Evolutionary conservation across 768 basidiomycete genomes (phyloP).

Genomic region (Pleurotus tuber-regium): DNA sequence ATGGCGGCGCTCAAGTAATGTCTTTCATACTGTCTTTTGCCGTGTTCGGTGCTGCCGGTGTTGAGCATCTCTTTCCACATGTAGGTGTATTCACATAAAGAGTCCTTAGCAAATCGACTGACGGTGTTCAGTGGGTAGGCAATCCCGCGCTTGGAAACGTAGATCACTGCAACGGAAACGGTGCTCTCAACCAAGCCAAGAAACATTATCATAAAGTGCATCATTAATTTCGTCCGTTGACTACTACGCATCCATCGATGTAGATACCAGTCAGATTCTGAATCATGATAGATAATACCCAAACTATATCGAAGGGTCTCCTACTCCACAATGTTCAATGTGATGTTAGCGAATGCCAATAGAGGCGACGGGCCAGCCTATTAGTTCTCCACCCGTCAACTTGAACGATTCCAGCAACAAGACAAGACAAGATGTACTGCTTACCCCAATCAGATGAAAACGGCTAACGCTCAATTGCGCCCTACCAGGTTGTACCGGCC

Average conservation of each 20-base stretch:
- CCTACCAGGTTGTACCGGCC: neutral
- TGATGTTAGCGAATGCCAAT: neutral
- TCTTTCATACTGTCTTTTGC: slow-evolving; percentile 63
- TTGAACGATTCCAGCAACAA: neutral
- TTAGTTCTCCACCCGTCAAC: too few species aligned
- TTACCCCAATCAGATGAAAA: neutral
- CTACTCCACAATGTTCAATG: too few species aligned
- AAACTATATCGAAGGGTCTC: too few species aligned
- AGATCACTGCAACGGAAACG: slow-evolving; percentile 61
- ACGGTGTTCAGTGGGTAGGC: slow-evolving; percentile 44
- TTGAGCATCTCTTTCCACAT: slow-evolving; percentile 45
- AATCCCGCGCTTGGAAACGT: slow-evolving; percentile 52
- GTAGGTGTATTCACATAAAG: slow-evolving; percentile 25
- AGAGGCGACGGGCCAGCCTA: neutral
- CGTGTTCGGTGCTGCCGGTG: slow-evolving; percentile 58
- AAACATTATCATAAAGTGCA: neutral
- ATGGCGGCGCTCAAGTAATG: slow-evolving; percentile 67
- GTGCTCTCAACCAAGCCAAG: slow-evolving; percentile 30
- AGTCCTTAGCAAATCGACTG: neutral
- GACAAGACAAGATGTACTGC: neutral
- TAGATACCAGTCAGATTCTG: too few species aligned
- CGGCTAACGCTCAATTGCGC: neutral
- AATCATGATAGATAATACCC: too few species aligned
- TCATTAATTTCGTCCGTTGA: neutral
- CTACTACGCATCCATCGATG: too few species aligned